phyloP scores from a whole-genome alignment of 768 basidiomycete species.

The Boletus reticuloceps region DNA sequence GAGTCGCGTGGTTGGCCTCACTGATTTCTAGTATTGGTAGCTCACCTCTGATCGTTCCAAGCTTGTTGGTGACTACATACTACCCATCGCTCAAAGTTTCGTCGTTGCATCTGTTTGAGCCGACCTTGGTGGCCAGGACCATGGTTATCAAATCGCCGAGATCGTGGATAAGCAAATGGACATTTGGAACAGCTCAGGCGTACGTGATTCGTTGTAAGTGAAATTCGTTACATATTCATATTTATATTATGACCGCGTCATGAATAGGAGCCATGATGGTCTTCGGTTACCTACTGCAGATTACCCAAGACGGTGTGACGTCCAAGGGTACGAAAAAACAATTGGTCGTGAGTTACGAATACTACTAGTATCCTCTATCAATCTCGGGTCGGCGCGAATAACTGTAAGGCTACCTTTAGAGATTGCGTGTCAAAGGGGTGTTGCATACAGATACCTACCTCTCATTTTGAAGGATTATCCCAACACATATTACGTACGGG shows the following conservation, averaged over 20 bases:
- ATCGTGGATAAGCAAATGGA: not conserved
- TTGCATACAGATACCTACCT: not conserved
- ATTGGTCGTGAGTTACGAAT: not conserved
- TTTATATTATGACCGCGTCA: not conserved
- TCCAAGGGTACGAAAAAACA: constrained; percentile 5
- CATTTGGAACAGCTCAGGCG: not conserved
- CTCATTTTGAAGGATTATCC: not conserved
- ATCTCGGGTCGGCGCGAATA: no score
- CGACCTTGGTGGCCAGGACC: not conserved
- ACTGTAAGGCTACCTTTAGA: not conserved
- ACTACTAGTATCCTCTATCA: no score
- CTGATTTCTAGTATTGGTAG: no score
- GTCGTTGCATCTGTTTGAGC: constrained; percentile 6
- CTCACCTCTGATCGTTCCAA: not conserved
- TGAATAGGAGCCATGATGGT: constrained; percentile 5
- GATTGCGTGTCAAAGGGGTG: not conserved
- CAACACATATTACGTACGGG: constrained; percentile 4
- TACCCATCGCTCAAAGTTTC: constrained; percentile 1
- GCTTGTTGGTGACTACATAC: not conserved
- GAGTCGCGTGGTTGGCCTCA: no score
- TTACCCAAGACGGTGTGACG: not conserved
- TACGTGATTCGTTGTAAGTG: not conserved
- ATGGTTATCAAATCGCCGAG: not conserved
- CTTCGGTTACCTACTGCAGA: not conserved
- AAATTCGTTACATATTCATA: no score